Evolutionary conservation across 345 rosid genomes (phyloP).

Genomic region (Brassica napus): Da-Ae NC_063451.1:1533501-1534000

Average conservation of each 20-base stretch:
- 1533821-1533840: constrained; percentile 73
- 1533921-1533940: constrained; percentile 36
- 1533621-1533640: background rate
- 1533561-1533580: too few relatives aligned
- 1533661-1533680: constrained; percentile 69
- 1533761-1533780: constrained; percentile 71
- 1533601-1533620: background rate
- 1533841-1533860: constrained; percentile 53
- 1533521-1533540: too few relatives aligned
- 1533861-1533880: constrained; percentile 32
- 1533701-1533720: constrained; percentile 24
- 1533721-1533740: constrained; percentile 28
- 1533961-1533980: constrained; percentile 43
- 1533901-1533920: constrained; percentile 40
- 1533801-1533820: constrained; percentile 51
- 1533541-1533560: too few relatives aligned
- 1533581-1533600: background rate
- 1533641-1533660: constrained; percentile 42
- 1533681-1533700: constrained; percentile 62
- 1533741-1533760: constrained; percentile 77
- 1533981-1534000: constrained; percentile 33
- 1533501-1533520: too few relatives aligned
- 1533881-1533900: constrained; percentile 36
- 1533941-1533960: constrained; percentile 50
- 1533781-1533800: constrained; percentile 60